Conservation (phyloP, 495 filamentous ascomycete genomes). For the Penicillium odoratum region DNA sequence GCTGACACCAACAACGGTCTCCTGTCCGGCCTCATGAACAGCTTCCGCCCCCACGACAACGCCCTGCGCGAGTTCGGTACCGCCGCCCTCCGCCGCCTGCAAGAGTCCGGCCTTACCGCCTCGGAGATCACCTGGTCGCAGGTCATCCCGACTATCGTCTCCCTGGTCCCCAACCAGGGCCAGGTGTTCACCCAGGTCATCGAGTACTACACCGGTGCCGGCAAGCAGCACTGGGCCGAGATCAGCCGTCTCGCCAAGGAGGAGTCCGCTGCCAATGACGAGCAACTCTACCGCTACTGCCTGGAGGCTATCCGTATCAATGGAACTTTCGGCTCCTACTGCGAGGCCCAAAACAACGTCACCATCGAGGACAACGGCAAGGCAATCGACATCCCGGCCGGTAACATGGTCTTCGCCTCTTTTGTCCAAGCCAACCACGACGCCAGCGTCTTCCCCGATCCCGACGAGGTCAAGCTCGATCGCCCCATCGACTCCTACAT, state of each 20-base stretch:
- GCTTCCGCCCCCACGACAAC: conserved; percentile 52
- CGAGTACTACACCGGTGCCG: conserved; percentile 71
- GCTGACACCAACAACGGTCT: conserved; percentile 55
- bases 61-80: conserved; percentile 66
- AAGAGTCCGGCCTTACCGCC: conserved; percentile 62
- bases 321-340: conserved; percentile 59
- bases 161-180: conserved; percentile 68
- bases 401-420: conserved; percentile 52
- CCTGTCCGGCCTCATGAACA: conserved; percentile 57
- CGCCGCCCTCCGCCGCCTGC: conserved; percentile 65
- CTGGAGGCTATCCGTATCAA: conserved; percentile 61
- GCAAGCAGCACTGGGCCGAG: conserved; percentile 55
- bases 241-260: conserved; percentile 57
- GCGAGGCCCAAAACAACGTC: conserved; percentile 42
- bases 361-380: conserved; percentile 53
- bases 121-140: conserved; percentile 75
- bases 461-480: conserved; percentile 62
- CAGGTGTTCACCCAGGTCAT: conserved; percentile 75
- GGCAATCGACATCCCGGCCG: conserved; percentile 49
- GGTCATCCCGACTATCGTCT: conserved; percentile 61
- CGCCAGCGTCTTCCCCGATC: conserved; percentile 64
- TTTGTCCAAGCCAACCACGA: conserved; percentile 56
- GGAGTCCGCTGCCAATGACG: conserved; percentile 48
- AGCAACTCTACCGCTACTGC: conserved; percentile 50
- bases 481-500: conserved; percentile 70